Evolutionary conservation across 495 filamentous ascomycete species (phyloP), one percentile per base, ranked within the genome.

Genomic region (Pyrenula massariospora): DNA sequence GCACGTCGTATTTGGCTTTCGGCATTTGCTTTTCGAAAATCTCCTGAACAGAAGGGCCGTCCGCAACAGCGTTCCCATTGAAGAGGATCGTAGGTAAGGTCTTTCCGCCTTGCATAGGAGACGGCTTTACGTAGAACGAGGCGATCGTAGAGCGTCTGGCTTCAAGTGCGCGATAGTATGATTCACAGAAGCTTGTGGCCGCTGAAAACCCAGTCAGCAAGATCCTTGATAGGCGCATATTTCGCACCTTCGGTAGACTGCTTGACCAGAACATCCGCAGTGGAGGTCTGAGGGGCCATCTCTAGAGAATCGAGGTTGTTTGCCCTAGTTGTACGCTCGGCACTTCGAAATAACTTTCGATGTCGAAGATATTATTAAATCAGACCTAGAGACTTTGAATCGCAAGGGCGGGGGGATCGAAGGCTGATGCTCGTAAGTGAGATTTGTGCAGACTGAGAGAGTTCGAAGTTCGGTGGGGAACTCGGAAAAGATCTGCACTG

Each of bases 21-120:
- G 84, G 80, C 79, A 86, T 86, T 57, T 82, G 70, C 21, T 79
- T 77, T 54, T 79, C 69, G 56, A 84, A 84, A 23, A 84, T 76
- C 2, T 75, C 71, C 49, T 85, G 80, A 48, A 87, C 76, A 0
- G 74, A 74, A n/a, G 63, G 66, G 0, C 78, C 78, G 56, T 82
- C 77, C 24, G 67, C 62, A 24, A 86, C 72, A 0, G 72, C 54
- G 57, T 84, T 84, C 55, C 85, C 84, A 60, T 88, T 88, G 75
- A 81, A 86, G 2, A 82, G 69, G 52, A 88, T 85, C 22, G 70
- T 74, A 0, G 80, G 74, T 25, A 73, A 50, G 10, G 60, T 47
- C 56, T 69, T 74, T 48, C 67, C 69, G 47, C 69, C 68, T 8
- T 67, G 58, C 56, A 68, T 61, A 1, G 73, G 63, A 3, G 75